Evolutionary conservation across 2,329 filamentous ascomycete species (phyloP).

Genomic region (Chaetomiaceae sp.): DNA sequence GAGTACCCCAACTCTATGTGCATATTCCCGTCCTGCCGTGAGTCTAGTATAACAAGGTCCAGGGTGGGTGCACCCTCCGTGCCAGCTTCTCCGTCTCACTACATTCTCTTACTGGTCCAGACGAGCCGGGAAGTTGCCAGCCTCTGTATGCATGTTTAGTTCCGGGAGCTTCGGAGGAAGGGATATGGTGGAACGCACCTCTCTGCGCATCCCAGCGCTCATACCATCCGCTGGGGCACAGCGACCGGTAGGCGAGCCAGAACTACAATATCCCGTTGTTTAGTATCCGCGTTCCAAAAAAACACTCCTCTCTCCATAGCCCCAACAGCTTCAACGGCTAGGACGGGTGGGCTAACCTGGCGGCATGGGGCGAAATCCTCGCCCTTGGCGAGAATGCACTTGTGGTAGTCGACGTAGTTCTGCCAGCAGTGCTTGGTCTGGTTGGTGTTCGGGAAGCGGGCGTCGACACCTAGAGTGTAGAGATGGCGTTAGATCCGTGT

Average conservation of each 20-base stretch:
- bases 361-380: conserved; percentile 97
- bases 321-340: background rate
- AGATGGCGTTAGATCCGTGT: conserved; percentile 29
- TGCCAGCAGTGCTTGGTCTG: conserved; percentile 99
- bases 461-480: conserved; percentile 79
- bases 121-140: conserved; percentile 64
- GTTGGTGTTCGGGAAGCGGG: conserved; percentile 98
- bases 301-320: background rate
- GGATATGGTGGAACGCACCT: conserved; percentile 47
- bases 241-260: conserved; percentile 90
- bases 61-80: conserved; percentile 12
- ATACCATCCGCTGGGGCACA: conserved; percentile 94
- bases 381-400: conserved; percentile 97
- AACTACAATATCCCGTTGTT: conserved; percentile 57
- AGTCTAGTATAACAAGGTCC: conserved; percentile 26
- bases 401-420: conserved; percentile 99
- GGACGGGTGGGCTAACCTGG: conserved; percentile 59
- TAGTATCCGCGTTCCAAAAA: conserved; percentile 22
- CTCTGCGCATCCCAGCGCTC: conserved; percentile 96
- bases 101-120: conserved; percentile 48
- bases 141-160: conserved; percentile 43
- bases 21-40: conserved; percentile 23
- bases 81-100: conserved; percentile 17
- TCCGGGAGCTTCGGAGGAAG: background rate
- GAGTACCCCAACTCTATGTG: conserved; percentile 25